Percentiles rank a stretch among this genome's conserved stretches.
These are phyloP conservation scores for Nemania sp. DNA, from an alignment of 2,329 filamentous ascomycete species.

Conservation along the genomic window DNA sequence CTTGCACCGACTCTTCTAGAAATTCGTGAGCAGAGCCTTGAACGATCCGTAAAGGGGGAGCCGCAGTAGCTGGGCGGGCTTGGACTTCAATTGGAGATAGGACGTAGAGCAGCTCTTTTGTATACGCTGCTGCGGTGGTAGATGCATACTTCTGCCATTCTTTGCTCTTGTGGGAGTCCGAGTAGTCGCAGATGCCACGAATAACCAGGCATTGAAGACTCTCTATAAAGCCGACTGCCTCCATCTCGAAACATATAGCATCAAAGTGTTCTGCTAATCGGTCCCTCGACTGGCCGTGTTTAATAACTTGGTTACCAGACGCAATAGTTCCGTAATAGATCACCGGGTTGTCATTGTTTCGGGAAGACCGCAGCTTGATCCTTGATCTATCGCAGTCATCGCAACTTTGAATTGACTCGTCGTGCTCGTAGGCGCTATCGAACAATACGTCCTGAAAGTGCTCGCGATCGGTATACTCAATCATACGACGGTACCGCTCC, in stretches of 20 bases:
- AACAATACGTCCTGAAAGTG: constrained; percentile 10
- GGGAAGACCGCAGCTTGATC: neutral
- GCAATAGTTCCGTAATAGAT: constrained; percentile 26
- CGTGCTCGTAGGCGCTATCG: constrained; percentile 7
- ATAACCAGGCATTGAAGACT: constrained; percentile 15
- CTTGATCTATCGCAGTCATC: constrained; percentile 7
- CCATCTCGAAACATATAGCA: constrained; percentile 26
- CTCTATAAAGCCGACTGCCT: constrained; percentile 17
- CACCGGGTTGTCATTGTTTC: neutral
- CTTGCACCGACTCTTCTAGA: neutral
- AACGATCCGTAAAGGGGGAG: neutral
- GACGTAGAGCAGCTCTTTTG: constrained; percentile 12
- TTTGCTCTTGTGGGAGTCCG: constrained; percentile 17
- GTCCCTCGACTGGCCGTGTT: constrained; percentile 19
- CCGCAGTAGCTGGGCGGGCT: neutral
- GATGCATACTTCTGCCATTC: constrained; percentile 20
- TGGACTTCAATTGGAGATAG: neutral
- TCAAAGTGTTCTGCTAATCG: constrained; percentile 3
- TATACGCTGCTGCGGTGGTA: constrained; percentile 14
- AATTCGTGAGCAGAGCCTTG: constrained; percentile 16
- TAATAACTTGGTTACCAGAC: constrained; percentile 27
- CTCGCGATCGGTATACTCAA: neutral
- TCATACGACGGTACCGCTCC: neutral
- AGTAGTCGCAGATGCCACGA: constrained; percentile 19
- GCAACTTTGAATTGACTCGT: neutral